Percentiles rank a stretch among this genome's conserved stretches.
Conservation (phyloP, 2,329 filamentous ascomycete species). For the Neonectria faginata region DNA sequence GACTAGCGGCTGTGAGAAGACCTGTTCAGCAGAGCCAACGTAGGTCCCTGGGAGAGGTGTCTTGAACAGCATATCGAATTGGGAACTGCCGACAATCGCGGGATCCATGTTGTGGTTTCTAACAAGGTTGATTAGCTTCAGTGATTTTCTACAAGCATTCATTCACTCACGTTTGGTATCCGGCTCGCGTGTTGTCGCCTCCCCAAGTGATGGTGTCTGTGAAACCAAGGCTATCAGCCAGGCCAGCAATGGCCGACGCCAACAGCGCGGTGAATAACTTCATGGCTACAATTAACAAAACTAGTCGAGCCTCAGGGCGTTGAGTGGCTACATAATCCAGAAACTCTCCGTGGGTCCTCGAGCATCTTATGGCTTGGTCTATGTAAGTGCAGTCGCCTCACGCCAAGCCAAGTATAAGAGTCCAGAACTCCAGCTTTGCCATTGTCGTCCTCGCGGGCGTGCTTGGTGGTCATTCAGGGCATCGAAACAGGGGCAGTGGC, state of each 20-base stretch:
- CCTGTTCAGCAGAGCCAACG: conserved; percentile 61
- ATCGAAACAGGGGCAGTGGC: background rate
- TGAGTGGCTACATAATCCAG: background rate
- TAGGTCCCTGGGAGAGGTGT: conserved; percentile 65
- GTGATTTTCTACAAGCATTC: background rate
- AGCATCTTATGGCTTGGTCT: background rate
- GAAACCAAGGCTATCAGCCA: conserved; percentile 52
- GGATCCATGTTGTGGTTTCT: conserved; percentile 74
- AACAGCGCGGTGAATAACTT: conserved; percentile 46
- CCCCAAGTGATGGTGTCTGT: conserved; percentile 71
- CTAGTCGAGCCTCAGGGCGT: background rate
- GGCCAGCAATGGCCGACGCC: conserved; percentile 49
- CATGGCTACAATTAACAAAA: conserved; percentile 29
- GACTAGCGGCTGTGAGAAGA: conserved; percentile 63
- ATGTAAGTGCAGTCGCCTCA: no score
- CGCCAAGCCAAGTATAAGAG: background rate
- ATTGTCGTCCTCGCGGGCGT: background rate
- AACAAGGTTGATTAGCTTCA: background rate
- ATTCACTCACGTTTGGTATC: conserved; percentile 63
- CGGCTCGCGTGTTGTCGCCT: conserved; percentile 65
- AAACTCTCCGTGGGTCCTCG: background rate
- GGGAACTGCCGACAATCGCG: conserved; percentile 63
- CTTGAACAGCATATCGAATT: conserved; percentile 68
- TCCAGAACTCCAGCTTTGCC: background rate
- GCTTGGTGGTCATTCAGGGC: background rate